Percentiles rank a stretch among this genome's conserved stretches.
phyloP scores from a whole-genome alignment of 148 eudicot genomes.

The Dysphania ambrosioides region DNA sequence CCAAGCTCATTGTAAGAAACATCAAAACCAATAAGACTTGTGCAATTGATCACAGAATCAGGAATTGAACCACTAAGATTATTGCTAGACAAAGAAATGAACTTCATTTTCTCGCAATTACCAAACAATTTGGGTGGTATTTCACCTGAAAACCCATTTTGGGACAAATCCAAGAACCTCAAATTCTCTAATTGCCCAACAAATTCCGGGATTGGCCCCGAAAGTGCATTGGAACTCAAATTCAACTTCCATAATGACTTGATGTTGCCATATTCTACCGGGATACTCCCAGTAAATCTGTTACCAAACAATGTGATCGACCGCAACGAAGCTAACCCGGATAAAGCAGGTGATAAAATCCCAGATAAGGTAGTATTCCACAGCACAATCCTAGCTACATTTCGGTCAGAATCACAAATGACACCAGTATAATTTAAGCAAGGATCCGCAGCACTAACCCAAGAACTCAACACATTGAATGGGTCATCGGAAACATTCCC shows the following conservation, averaged over 20 bases:
- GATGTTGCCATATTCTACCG: slow-evolving; percentile 63
- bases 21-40: slow-evolving; percentile 73
- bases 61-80: slow-evolving; percentile 79
- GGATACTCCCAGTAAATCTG: slow-evolving; percentile 67
- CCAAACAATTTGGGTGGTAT: slow-evolving; percentile 63
- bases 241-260: slow-evolving; percentile 82
- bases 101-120: slow-evolving; percentile 66
- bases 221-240: slow-evolving; percentile 81
- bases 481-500: slow-evolving; percentile 75
- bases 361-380: slow-evolving; percentile 89
- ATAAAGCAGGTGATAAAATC: slow-evolving; percentile 65
- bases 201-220: slow-evolving; percentile 84
- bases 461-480: slow-evolving; percentile 50
- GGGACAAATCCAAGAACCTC: slow-evolving; percentile 91
- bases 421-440: slow-evolving; percentile 68
- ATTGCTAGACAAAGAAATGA: slow-evolving; percentile 66
- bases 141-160: slow-evolving; percentile 62
- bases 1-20: slow-evolving; percentile 65
- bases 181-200: slow-evolving; percentile 65
- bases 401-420: slow-evolving; percentile 58
- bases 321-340: slow-evolving; percentile 57
- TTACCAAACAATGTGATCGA: slow-evolving; percentile 71
- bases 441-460: slow-evolving; percentile 56
- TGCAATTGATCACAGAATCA: slow-evolving; percentile 52
- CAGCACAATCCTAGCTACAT: slow-evolving; percentile 76